Conservation (phyloP, 2,329 filamentous ascomycete species). For the Stachybotrys elegans region DNA sequence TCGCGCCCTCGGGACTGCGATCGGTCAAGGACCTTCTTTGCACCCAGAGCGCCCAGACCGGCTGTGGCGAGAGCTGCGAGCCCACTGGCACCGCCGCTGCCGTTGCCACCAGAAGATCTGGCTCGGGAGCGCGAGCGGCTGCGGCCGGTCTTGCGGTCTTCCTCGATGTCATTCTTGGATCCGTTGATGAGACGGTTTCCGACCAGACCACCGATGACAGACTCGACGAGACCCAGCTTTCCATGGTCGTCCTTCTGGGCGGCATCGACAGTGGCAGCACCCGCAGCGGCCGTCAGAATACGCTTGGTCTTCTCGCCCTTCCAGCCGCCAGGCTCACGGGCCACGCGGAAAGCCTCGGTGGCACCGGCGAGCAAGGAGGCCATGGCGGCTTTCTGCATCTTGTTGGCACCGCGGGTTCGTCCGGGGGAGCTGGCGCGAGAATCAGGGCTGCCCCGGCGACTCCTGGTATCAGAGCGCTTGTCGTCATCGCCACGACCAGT, state of each 20-base stretch:
- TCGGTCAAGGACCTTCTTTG: slow-evolving; percentile 53
- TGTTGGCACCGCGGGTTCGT: slow-evolving; percentile 47
- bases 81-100: slow-evolving; percentile 40
- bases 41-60: slow-evolving; percentile 54
- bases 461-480: slow-evolving; percentile 35
- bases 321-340: slow-evolving; percentile 86
- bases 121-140: slow-evolving; percentile 66
- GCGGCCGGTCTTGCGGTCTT: slow-evolving; percentile 53
- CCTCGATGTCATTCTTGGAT: slow-evolving; percentile 60
- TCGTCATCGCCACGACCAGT: slow-evolving; percentile 44
- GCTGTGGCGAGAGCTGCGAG: slow-evolving; percentile 61
- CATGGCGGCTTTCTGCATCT: slow-evolving; percentile 82
- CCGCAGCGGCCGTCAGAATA: slow-evolving; percentile 78
- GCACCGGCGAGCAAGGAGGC: slow-evolving; percentile 86
- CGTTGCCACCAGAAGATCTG: slow-evolving; percentile 46
- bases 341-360: slow-evolving; percentile 84
- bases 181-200: slow-evolving; percentile 85
- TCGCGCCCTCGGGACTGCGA: slow-evolving; percentile 50
- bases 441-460: slow-evolving; percentile 37
- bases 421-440: slow-evolving; percentile 51
- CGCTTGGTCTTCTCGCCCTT: slow-evolving; percentile 88
- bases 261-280: slow-evolving; percentile 81
- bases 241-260: slow-evolving; percentile 69
- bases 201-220: slow-evolving; percentile 82
- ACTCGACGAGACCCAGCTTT: slow-evolving; percentile 79